Base-by-base conservation (phyloP, 768 basidiomycete species). In the Dictyophora rubrovolvata region DNA sequence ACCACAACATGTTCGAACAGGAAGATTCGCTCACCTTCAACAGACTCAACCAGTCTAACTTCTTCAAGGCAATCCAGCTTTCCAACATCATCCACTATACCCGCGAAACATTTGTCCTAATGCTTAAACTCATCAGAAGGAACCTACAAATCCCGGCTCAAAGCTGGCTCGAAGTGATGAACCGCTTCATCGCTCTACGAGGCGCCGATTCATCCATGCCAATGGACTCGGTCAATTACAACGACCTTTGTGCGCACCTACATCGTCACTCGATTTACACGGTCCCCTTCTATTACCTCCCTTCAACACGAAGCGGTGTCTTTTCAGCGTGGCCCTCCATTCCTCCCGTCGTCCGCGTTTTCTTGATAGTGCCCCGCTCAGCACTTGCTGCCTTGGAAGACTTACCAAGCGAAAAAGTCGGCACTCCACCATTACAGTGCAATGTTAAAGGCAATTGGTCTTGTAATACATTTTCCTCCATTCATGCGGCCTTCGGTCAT, bases 181-280 rank as follows among this genome's bases (percentile, higher is more conserved):
- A 64, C 9, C 60, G 54, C 37, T 73, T 75, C 59, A 60, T 71
- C 14, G 51, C 60, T 17, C 64, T 72, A 70, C 48, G 63, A 46
- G 47, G 65, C 53, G 42, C 55, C 34, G 69, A 72, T 59, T 18
- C 37, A n/a, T 61, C 61, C 18, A 61, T 70, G 48, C 59, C 67
- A 12, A 63, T 70, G 54, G 70, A 62, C 35, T 67, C 62, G 20
- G 66, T 70, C 48, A 68, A 73, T 59, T 72, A 73, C 60, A 79
- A 82, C 59, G 81, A 83, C 47, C 65, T 83, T 53, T 76, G 71
- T 53, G 64, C 70, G 17, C 73, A 78, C 17, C 66, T 80, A 4
- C 71, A 79, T 60, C 69, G 74, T 14, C 66, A 73, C 21, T 73
- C 71, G 14, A 63, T 81, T 0, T 65, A 72, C 59, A 72, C 73